These are phyloP conservation scores for Gelatoporia subvermispora DNA, from an alignment of 768 basidiomycete genomes.

Conservation along the genomic window DNA sequence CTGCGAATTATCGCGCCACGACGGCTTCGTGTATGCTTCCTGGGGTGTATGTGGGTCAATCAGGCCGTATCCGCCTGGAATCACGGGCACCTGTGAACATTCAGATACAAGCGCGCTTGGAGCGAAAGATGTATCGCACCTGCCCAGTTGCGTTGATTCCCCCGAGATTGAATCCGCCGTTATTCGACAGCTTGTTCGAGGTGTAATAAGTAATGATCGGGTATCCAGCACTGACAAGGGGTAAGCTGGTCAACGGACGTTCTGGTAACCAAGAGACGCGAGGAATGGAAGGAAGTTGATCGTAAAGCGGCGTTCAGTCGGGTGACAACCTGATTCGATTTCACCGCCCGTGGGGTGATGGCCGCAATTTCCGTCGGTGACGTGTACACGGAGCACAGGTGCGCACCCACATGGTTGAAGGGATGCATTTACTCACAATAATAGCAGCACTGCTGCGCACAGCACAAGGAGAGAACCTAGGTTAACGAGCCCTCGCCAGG, in stretches of 20 bases:
- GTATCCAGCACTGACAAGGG: constrained; percentile 27
- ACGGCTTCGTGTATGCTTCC: constrained; percentile 46
- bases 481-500: constrained; percentile 37
- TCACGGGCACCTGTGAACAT: constrained; percentile 19
- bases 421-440: constrained; percentile 23
- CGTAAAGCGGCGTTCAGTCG: too few species aligned
- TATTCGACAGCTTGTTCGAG: constrained; percentile 14
- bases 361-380: too few species aligned
- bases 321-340: too few species aligned
- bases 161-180: constrained; percentile 41
- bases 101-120: too few species aligned
- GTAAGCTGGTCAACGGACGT: not conserved
- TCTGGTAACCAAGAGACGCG: not conserved
- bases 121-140: too few species aligned
- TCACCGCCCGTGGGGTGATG: not conserved
- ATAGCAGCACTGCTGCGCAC: constrained; percentile 23
- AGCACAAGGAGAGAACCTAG: constrained; percentile 34
- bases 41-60: constrained; percentile 76
- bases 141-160: constrained; percentile 46
- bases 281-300: not conserved
- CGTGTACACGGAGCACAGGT: too few species aligned
- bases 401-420: too few species aligned
- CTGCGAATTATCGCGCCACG: constrained; percentile 46
- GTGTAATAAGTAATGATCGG: constrained; percentile 30
- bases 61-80: constrained; percentile 49